A percentile compares a stretch with the other conserved stretches of the same genome.
Conservation (phyloP, 2,329 filamentous ascomycete genomes). For the Escovopsis sp. region DNA sequence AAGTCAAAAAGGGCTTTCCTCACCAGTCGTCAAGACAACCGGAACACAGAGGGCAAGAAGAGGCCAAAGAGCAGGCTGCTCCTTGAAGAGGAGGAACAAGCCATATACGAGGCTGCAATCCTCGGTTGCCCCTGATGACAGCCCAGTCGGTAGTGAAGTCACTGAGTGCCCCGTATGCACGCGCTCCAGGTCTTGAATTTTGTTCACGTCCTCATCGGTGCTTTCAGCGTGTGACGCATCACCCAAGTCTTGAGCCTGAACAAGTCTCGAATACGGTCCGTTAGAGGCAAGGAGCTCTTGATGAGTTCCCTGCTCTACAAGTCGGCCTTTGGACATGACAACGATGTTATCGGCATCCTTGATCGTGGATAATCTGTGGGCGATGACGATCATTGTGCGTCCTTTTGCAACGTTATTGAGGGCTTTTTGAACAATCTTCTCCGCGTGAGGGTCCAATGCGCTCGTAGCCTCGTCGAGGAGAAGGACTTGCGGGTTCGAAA, state of each 20-base stretch:
- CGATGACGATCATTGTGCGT: conserved; percentile 52
- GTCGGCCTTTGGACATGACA: conserved; percentile 43
- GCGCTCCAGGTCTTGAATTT: conserved; percentile 9
- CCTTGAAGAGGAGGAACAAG: conserved; percentile 15
- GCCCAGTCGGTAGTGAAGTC: conserved; percentile 7
- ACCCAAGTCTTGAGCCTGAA: conserved; percentile 27
- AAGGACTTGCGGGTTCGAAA: conserved; percentile 47
- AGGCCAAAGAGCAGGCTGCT: conserved; percentile 16
- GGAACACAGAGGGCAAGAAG: conserved; percentile 9
- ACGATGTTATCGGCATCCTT: conserved; percentile 50
- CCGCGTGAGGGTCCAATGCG: conserved; percentile 32
- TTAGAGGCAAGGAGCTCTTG: conserved; percentile 34
- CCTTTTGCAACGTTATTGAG: conserved; percentile 38
- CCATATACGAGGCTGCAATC: conserved; percentile 16
- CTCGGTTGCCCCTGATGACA: conserved; percentile 4
- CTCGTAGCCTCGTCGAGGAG: conserved; percentile 58
- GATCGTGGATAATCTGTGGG: conserved; percentile 45
- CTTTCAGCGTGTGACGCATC: conserved; percentile 6
- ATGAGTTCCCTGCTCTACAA: conserved; percentile 49
- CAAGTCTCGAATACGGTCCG: conserved; percentile 37
- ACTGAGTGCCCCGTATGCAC: conserved; percentile 11
- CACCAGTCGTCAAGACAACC: conserved; percentile 15
- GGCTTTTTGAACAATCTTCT: conserved; percentile 39
- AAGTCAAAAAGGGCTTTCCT: neutral
- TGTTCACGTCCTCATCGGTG: conserved; percentile 4